A percentile compares a stretch with the other conserved stretches of the same genome.
Evolutionary conservation across 306 rosid genomes (phyloP).

Genomic region (Pyrus betulifolia): DNA sequence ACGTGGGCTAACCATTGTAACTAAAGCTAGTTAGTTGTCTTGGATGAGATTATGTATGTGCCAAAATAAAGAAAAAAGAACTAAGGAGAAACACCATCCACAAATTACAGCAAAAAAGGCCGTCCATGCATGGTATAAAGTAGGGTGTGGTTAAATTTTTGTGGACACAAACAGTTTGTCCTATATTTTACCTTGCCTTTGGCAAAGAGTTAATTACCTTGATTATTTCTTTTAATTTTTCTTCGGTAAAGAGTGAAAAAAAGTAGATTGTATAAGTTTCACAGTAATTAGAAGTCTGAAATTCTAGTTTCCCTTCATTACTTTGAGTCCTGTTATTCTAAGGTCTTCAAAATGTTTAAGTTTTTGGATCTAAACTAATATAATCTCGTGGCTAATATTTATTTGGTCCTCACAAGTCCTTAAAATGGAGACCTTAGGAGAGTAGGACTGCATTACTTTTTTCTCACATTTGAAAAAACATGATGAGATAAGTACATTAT

Average conservation of each 20-base stretch:
- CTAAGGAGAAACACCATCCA: neutral
- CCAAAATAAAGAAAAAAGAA: too few relatives aligned
- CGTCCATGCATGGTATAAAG: neutral
- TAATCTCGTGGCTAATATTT: too few relatives aligned
- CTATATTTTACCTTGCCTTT: neutral
- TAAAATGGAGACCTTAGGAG: too few relatives aligned
- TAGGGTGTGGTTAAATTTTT: neutral
- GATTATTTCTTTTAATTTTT: neutral
- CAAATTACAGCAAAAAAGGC: neutral
- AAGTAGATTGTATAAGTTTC: neutral
- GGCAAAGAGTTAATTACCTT: neutral
- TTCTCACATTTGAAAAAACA: neutral
- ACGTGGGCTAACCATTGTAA: neutral
- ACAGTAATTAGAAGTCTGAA: neutral
- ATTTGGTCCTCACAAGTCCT: too few relatives aligned
- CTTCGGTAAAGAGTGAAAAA: neutral
- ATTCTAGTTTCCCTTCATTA: neutral
- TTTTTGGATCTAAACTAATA: too few relatives aligned
- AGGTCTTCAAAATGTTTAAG: too few relatives aligned
- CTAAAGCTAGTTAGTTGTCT: neutral
- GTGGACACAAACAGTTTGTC: neutral
- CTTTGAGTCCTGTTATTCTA: too few relatives aligned
- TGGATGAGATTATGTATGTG: neutral
- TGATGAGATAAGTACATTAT: neutral
- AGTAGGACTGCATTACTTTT: neutral